Conservation (phyloP, 2,329 filamentous ascomycete species). For the Celoporthe dispersa region DNA sequence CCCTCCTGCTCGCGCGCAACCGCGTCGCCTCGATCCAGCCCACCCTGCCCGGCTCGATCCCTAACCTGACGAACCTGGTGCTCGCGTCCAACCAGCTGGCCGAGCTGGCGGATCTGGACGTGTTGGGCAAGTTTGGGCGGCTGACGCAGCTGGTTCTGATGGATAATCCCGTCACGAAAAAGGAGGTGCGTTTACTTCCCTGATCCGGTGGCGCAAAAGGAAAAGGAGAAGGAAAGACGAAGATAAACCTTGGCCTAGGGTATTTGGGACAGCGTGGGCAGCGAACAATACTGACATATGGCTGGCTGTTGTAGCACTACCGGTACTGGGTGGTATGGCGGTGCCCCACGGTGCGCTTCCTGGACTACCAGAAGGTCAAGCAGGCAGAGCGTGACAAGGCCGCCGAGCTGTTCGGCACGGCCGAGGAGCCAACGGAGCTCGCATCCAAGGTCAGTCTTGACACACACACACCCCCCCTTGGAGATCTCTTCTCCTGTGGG, state of each 20-base stretch:
- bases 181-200: constrained; percentile 72
- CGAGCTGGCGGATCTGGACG: constrained; percentile 87
- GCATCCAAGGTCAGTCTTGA: constrained; percentile 64
- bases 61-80: constrained; percentile 80
- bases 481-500: not conserved
- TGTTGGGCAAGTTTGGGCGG: constrained; percentile 68
- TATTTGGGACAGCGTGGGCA: constrained; percentile 1
- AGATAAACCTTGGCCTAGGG: not conserved
- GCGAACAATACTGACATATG: not conserved
- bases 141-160: constrained; percentile 81
- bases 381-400: constrained; percentile 79
- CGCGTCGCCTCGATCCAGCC: constrained; percentile 82
- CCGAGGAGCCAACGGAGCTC: constrained; percentile 76
- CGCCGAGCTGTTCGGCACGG: constrained; percentile 80
- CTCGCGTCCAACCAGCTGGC: constrained; percentile 80
- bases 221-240: constrained; percentile 12
- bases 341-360: constrained; percentile 81
- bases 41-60: constrained; percentile 73
- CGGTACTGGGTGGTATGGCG: constrained; percentile 90
- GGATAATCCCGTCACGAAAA: constrained; percentile 89
- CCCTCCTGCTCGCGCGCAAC: constrained; percentile 88
- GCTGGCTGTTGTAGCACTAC: constrained; percentile 69
- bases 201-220: constrained; percentile 10
- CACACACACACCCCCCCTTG: too few species aligned
- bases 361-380: constrained; percentile 93